A percentile compares a stretch with the other conserved stretches of the same genome.
These are phyloP conservation scores for Boletus eberwhitei DNA, from an alignment of 768 basidiomycete genomes.

Conservation along the genomic window DNA sequence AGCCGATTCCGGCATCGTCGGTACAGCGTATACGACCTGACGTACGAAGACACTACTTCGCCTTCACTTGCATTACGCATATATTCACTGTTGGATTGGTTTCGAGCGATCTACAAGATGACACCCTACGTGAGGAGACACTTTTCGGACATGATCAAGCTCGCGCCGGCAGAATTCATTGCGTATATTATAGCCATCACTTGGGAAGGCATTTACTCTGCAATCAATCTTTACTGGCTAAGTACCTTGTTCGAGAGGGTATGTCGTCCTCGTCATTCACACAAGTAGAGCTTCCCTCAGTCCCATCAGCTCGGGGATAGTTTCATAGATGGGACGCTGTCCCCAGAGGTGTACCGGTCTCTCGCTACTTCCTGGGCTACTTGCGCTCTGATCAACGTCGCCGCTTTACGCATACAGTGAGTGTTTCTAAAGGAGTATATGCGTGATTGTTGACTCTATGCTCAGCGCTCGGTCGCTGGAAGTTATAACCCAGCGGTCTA, in stretches of 20 bases:
- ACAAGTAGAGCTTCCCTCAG: neutral
- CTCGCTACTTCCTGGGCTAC: constrained; percentile 29
- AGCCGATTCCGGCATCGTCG: constrained; percentile 12
- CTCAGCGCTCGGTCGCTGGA: constrained; percentile 19
- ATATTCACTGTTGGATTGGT: neutral
- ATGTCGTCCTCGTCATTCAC: neutral
- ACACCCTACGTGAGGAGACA: constrained; percentile 3
- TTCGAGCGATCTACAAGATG: neutral
- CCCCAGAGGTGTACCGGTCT: constrained; percentile 9
- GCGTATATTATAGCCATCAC: constrained; percentile 27
- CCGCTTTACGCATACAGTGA: constrained; percentile 21
- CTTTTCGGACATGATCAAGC: constrained; percentile 14
- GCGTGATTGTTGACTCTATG: neutral
- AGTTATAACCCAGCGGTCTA: constrained; percentile 30
- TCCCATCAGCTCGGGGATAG: constrained; percentile 11
- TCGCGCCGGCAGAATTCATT: constrained; percentile 20
- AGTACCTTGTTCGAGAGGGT: constrained; percentile 30
- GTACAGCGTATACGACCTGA: constrained; percentile 22
- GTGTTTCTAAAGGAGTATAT: constrained; percentile 4
- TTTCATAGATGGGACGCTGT: neutral
- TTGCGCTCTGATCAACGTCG: constrained; percentile 22
- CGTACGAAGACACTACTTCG: constrained; percentile 15
- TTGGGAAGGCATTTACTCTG: constrained; percentile 32
- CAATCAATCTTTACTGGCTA: constrained; percentile 35
- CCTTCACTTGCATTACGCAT: neutral